Base-by-base conservation (phyloP, 2,329 filamentous ascomycete species). In the Stachybotrys echinatus region DNA sequence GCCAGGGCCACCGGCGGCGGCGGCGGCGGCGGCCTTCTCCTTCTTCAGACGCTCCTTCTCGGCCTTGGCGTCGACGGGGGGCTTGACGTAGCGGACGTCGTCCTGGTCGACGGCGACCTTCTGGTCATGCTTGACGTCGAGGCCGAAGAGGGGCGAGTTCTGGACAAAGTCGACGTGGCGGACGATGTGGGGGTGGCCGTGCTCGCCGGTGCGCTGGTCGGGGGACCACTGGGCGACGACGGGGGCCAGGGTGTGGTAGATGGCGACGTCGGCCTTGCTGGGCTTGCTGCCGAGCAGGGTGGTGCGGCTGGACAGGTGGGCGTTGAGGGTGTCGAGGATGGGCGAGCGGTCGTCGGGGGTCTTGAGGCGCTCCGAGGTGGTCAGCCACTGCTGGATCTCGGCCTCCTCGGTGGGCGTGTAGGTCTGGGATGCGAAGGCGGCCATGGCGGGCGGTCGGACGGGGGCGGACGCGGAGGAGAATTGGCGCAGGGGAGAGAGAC, bases 1-100 rank as follows among this genome's bases (percentile, higher is more conserved):
- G 42, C 75, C 78, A 1, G 73, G 74, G 12, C 76, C 79, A 34
- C 10, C 27, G 27, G 27, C 27, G 27, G 27, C 27, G 10, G 74
- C 76, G 5, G 77, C 78, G 2, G 78, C 80, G 1, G 83, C 84
- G 23, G 87, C 88, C 79, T 96, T 96, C 74, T 95, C 91, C 77
- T 95, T 95, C 86, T 96, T 96, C 72, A 92, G 82, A 45, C 87
- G 84, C 79, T 96, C 92, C 77, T 96, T 96, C 79, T 96, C 92
- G 50, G 91, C 91, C 79, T 95, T 95, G 61, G 88, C 84, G 58
- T 96, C 91, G 54, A 92, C 83, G 19, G 88, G 88, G 59, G 92
- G 92, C 74, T 94, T 92, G 61, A 92, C 86, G 68, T 91, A 92
- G 55, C 89, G 79, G 52, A 97, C 81, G 60, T 92, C 87, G 61